Base-by-base conservation (phyloP, 2,329 filamentous ascomycete genomes). In the Clarireedia paspali region DNA sequence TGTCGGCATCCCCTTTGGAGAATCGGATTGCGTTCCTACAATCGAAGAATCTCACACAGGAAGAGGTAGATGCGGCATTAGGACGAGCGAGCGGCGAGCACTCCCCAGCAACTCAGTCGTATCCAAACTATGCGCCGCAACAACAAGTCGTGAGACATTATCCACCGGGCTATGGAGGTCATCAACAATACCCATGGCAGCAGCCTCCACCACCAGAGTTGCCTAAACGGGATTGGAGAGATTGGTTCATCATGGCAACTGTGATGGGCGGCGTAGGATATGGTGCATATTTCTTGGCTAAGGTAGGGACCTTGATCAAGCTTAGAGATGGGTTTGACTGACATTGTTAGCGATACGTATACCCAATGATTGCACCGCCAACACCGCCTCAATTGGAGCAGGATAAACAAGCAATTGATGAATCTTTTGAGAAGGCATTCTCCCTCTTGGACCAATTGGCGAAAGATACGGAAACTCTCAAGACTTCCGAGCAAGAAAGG, bases 161-260 rank as follows among this genome's bases (percentile, higher is more conserved):
- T 60, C 70, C 69, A 57, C 67, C 71, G 48, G 75, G 75, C 61
- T 76, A 78, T 64, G 73, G 73, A 45, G 70, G 71, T 53, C 79
- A 73, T 53, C 70, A 76, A 50, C 77, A 77, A 58, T 76, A 77
- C 57, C 74, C 77, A 63, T 85, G 81, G 81, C 81, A 82, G 65
- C 76, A 76, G 30, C 74, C 72, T 27, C 72, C 77, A 6, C 76
- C 81, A 3, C 78, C 78, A 1, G 76, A 80, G 55, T 73, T 84
- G 2, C 91, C 91, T 3, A 85, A 84, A 69, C 80, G 94, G 67
- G 94, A 99, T 73, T 99, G 94, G 94, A 82, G 95, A 59, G 94
- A 99, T 70, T 97, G 91, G 88, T 99, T 99, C 73, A 97, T 99
- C 72, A 96, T 97, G 90, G 94, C 94, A 6, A 99, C 94, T 0